Evolutionary conservation across 2,329 filamentous ascomycete genomes (phyloP).

Genomic region (Pseudogymnoascus sp.): DNA sequence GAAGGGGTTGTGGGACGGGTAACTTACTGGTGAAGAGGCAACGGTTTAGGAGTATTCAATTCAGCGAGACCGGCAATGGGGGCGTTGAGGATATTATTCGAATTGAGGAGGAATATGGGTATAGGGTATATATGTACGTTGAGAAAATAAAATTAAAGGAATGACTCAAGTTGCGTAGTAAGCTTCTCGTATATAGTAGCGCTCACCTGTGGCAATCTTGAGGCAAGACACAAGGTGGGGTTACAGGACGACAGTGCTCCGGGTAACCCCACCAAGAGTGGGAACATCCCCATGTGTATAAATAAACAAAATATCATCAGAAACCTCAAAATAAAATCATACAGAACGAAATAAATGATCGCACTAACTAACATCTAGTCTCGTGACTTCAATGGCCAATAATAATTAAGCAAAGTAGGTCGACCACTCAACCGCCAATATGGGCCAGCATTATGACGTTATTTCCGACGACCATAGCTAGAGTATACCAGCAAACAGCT

Average conservation of each 20-base stretch:
- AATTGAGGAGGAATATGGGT: not conserved
- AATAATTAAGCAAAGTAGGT: not conserved
- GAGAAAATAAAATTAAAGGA: not conserved
- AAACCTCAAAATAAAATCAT: not conserved
- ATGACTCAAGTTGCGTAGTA: constrained; percentile 6
- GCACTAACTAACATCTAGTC: not conserved
- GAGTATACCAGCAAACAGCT: not conserved
- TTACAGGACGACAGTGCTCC: constrained; percentile 5
- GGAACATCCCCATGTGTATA: not conserved
- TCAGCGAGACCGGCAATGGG: not conserved
- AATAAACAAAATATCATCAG: not conserved
- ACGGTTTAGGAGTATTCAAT: not conserved
- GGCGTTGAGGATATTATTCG: not conserved
- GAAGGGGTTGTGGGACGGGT: not conserved
- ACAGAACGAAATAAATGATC: not conserved
- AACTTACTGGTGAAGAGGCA: not conserved
- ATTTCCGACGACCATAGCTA: not conserved
- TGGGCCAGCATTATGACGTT: not conserved
- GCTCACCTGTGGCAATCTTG: not conserved
- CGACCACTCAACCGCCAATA: not conserved
- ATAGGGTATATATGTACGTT: not conserved
- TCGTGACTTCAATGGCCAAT: not conserved
- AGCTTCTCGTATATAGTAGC: not conserved
- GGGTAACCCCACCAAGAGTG: not conserved
- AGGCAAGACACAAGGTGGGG: constrained; percentile 1